phyloP scores from a whole-genome alignment of 176 grass and related monocot genomes.

The Carex cristatella region DNA sequence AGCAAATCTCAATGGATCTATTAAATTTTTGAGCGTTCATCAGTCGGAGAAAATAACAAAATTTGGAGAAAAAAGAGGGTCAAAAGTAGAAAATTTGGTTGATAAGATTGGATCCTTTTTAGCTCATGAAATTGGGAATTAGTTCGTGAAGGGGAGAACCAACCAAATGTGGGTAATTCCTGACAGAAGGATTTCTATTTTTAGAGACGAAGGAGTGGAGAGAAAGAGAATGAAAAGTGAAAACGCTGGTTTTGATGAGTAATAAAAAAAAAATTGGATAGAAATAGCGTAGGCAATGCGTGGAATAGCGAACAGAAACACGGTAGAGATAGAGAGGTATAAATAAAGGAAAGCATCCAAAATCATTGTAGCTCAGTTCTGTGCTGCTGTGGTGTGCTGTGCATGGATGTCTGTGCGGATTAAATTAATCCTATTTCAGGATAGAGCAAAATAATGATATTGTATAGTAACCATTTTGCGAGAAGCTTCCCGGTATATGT shows the following conservation, averaged over 20 bases:
- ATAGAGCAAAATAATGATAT: neutral
- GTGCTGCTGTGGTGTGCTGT: neutral
- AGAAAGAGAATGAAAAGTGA: slow-evolving; percentile 16
- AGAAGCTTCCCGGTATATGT: neutral
- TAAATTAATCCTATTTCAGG: neutral
- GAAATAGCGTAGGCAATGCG: neutral
- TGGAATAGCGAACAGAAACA: neutral
- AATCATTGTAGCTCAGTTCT: neutral
- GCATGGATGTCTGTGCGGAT: neutral
- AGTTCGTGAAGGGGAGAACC: slow-evolving; percentile 2
- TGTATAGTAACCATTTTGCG: neutral
- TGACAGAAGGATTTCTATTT: slow-evolving; percentile 23
- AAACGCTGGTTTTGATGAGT: slow-evolving; percentile 7
- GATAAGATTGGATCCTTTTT: neutral
- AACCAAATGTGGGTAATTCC: neutral
- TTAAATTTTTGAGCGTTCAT: neutral
- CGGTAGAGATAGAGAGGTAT: neutral
- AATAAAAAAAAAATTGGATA: neutral
- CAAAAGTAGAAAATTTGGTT: slow-evolving; percentile 6
- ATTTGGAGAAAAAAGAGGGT: neutral
- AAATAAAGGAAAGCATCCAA: neutral
- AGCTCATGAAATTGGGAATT: neutral
- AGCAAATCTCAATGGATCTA: slow-evolving; percentile 3
- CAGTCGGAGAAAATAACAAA: neutral
- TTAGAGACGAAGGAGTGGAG: slow-evolving; percentile 6